Evolutionary conservation across 352 stramenopile species (phyloP).

Genomic region (Globisporangium spinosum): DNA sequence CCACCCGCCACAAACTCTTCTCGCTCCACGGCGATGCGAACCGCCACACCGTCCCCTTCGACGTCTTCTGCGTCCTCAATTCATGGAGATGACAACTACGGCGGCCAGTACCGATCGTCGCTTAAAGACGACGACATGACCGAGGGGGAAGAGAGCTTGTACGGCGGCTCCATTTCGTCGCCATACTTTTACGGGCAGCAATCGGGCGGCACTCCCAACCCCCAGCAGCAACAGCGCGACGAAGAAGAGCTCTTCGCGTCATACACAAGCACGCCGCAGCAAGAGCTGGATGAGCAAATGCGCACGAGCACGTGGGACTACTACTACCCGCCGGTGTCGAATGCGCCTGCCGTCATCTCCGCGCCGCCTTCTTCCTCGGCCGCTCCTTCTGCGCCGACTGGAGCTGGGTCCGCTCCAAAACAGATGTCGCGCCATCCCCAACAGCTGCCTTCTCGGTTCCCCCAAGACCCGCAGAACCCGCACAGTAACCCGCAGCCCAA

Average conservation of each 20-base stretch:
- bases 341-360: background rate
- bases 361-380: background rate
- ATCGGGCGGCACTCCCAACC: slow-evolving; percentile 11
- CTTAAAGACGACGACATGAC: slow-evolving; percentile 21
- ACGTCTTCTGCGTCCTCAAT: slow-evolving; percentile 13
- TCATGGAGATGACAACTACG: slow-evolving; percentile 13
- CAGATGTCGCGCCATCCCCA: slow-evolving; percentile 15
- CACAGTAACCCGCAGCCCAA: slow-evolving; percentile 2
- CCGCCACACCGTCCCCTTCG: slow-evolving; percentile 11
- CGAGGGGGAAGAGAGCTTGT: slow-evolving; percentile 19
- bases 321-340: slow-evolving; percentile 34
- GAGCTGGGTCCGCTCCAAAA: slow-evolving; percentile 1
- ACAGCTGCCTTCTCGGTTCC: slow-evolving; percentile 19
- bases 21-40: background rate
- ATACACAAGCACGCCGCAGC: slow-evolving; percentile 30
- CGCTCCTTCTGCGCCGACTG: slow-evolving; percentile 1
- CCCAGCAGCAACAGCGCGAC: slow-evolving; percentile 25
- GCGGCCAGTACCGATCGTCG: slow-evolving; percentile 10
- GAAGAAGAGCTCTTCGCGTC: slow-evolving; percentile 52
- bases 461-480: slow-evolving; percentile 11
- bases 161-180: slow-evolving; percentile 19
- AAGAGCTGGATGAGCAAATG: slow-evolving; percentile 30
- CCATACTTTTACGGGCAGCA: slow-evolving; percentile 22
- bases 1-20: background rate
- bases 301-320: slow-evolving; percentile 35